Evolutionary conservation across 1,284 basidiomycete species (phyloP).

Genomic region (Ganoderma leucocontextum): DNA sequence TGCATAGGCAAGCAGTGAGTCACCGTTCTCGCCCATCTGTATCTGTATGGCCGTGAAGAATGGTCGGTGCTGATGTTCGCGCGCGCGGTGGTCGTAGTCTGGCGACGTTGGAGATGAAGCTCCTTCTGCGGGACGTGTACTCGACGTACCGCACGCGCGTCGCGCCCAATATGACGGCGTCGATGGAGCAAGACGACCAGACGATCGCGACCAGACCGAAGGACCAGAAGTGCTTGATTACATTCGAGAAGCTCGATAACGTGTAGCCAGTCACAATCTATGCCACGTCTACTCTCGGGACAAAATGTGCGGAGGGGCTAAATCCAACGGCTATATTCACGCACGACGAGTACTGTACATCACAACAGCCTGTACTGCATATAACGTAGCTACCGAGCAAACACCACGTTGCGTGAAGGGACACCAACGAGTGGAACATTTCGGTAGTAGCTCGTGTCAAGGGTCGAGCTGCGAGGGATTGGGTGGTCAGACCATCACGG

Average conservation of each 20-base stretch:
- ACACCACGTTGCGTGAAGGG: no score
- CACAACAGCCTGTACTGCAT: neutral
- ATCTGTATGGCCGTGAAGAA: neutral
- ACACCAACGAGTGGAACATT: no score
- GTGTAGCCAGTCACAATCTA: neutral
- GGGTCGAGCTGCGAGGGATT: no score
- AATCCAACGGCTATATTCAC: slow-evolving; percentile 4
- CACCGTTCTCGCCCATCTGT: neutral
- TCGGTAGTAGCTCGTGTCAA: no score
- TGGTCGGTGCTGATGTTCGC: slow-evolving; percentile 1
- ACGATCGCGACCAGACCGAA: slow-evolving; percentile 35
- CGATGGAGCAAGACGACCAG: slow-evolving; percentile 38
- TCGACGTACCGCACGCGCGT: slow-evolving; percentile 33
- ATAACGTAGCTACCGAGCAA: neutral
- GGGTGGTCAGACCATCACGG: no score
- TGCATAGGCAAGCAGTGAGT: slow-evolving; percentile 40
- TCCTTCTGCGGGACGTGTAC: slow-evolving; percentile 36
- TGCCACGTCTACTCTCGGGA: no score
- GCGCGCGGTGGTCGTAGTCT: slow-evolving; percentile 23
- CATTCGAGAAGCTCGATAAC: slow-evolving; percentile 30
- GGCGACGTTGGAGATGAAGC: slow-evolving; percentile 39
- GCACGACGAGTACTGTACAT: slow-evolving; percentile 9
- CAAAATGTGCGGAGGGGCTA: no score
- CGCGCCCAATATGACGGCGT: slow-evolving; percentile 34
- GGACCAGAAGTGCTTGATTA: slow-evolving; percentile 34